Evolutionary conservation across 352 stramenopile genomes (phyloP).

Genomic region (Phytophthora sp.): DNA sequence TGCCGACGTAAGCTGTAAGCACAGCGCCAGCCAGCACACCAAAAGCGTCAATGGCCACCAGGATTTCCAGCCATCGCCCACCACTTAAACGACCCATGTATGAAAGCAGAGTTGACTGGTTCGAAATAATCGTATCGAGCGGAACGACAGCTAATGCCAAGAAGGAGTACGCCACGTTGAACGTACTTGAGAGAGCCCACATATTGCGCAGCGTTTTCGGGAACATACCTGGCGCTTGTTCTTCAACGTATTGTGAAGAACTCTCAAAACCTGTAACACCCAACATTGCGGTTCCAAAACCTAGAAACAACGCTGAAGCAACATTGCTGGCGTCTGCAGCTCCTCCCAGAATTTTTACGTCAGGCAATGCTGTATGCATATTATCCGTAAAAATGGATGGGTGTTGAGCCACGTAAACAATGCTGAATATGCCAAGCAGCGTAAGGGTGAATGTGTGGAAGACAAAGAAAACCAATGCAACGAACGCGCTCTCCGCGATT

Average conservation of each 20-base stretch:
- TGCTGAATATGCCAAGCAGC: slow-evolving; percentile 51
- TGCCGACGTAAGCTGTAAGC: slow-evolving; percentile 85
- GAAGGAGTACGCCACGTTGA: slow-evolving; percentile 79
- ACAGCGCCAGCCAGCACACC: slow-evolving; percentile 88
- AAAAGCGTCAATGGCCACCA: slow-evolving; percentile 85
- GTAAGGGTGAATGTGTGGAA: slow-evolving; percentile 76
- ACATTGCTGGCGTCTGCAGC: slow-evolving; percentile 42
- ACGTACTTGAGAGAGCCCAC: slow-evolving; percentile 80
- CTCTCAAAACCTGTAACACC: slow-evolving; percentile 91
- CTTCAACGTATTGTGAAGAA: slow-evolving; percentile 89
- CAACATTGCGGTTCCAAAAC: slow-evolving; percentile 81
- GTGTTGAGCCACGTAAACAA: slow-evolving; percentile 71
- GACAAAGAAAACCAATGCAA: slow-evolving; percentile 84
- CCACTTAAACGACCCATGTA: slow-evolving; percentile 57
- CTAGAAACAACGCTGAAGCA: slow-evolving; percentile 68
- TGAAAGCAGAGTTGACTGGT: slow-evolving; percentile 76
- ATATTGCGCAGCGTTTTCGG: slow-evolving; percentile 77
- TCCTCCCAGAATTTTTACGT: slow-evolving; percentile 60
- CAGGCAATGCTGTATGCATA: slow-evolving; percentile 59
- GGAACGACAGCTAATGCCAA: slow-evolving; percentile 77
- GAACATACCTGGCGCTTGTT: slow-evolving; percentile 84
- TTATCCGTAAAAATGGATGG: slow-evolving; percentile 72
- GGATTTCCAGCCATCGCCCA: slow-evolving; percentile 42
- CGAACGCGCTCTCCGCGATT: slow-evolving; percentile 84
- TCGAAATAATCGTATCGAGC: slow-evolving; percentile 66